These are phyloP conservation scores for Pythium vanterpoolii DNA, from an alignment of 352 stramenopile species.

Conservation along the genomic window DNA sequence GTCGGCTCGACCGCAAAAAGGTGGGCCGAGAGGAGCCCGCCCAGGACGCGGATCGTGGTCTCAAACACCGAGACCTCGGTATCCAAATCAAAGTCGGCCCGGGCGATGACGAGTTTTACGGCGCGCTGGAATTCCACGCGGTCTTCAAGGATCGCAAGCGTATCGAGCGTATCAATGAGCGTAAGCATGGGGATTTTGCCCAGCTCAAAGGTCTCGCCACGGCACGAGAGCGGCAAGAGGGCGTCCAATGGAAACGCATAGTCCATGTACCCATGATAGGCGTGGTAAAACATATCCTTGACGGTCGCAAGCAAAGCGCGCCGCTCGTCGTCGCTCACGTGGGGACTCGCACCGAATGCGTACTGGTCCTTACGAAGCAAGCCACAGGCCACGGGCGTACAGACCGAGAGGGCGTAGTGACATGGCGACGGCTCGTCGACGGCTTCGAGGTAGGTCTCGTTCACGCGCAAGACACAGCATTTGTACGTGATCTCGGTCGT, in stretches of 20 bases:
- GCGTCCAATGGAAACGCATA: slow-evolving; percentile 84
- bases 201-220: slow-evolving; percentile 69
- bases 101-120: slow-evolving; percentile 54
- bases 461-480: slow-evolving; percentile 73
- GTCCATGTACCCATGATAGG: slow-evolving; percentile 80
- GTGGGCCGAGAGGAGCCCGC: slow-evolving; percentile 89
- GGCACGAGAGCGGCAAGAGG: slow-evolving; percentile 67
- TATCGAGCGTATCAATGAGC: slow-evolving; percentile 91
- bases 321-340: slow-evolving; percentile 55
- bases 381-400: slow-evolving; percentile 67
- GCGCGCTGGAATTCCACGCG: slow-evolving; percentile 68
- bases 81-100: slow-evolving; percentile 79
- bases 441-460: slow-evolving; percentile 79
- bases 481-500: slow-evolving; percentile 46
- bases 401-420: slow-evolving; percentile 64
- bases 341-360: slow-evolving; percentile 42
- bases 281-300: slow-evolving; percentile 90
- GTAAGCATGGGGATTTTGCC: slow-evolving; percentile 84
- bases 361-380: slow-evolving; percentile 73
- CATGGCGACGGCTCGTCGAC: slow-evolving; percentile 53
- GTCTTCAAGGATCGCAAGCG: slow-evolving; percentile 83
- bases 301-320: slow-evolving; percentile 55
- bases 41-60: slow-evolving; percentile 90
- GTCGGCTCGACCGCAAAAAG: slow-evolving; percentile 63
- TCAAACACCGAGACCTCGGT: slow-evolving; percentile 92